A percentile compares a stretch with the other conserved stretches of the same genome.
phyloP scores from a whole-genome alignment of 1,284 basidiomycete species.

The Wolfiporia cocos region DNA sequence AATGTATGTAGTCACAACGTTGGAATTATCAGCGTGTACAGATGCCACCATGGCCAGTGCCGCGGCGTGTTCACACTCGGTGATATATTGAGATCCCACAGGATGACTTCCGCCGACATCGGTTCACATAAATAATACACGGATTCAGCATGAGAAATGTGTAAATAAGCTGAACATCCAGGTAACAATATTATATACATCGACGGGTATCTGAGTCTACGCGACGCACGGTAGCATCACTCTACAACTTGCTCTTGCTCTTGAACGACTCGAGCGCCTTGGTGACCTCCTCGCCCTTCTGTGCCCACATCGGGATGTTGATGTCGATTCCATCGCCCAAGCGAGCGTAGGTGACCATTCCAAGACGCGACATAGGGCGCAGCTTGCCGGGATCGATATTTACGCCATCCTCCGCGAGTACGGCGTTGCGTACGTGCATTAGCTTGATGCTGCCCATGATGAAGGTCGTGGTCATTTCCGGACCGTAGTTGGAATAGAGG shows the following conservation, averaged over 20 bases:
- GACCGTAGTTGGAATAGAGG: slow-evolving; percentile 24
- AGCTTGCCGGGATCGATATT: slow-evolving; percentile 56
- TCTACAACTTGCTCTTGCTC: slow-evolving; percentile 9
- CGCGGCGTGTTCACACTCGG: too few relatives aligned
- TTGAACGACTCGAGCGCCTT: slow-evolving; percentile 3
- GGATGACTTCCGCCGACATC: too few relatives aligned
- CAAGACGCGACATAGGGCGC: slow-evolving; percentile 56
- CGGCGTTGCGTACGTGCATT: slow-evolving; percentile 53
- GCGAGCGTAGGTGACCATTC: slow-evolving; percentile 53
- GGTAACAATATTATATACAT: too few relatives aligned
- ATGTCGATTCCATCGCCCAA: slow-evolving; percentile 54
- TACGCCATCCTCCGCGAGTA: slow-evolving; percentile 42
- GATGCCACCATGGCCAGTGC: too few relatives aligned
- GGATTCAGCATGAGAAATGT: too few relatives aligned
- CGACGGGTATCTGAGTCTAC: too few relatives aligned
- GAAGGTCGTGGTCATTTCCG: slow-evolving; percentile 41
- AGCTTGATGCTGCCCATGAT: slow-evolving; percentile 60
- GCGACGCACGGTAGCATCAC: too few relatives aligned
- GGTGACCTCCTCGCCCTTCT: slow-evolving; percentile 30
- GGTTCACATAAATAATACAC: too few relatives aligned
- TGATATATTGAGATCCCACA: too few relatives aligned
- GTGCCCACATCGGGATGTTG: slow-evolving; percentile 49
- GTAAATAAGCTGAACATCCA: too few relatives aligned
- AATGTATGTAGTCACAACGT: too few relatives aligned
- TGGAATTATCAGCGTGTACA: too few relatives aligned